Base-by-base conservation (phyloP, 768 basidiomycete species). In the Tylopilus intermedius region DNA sequence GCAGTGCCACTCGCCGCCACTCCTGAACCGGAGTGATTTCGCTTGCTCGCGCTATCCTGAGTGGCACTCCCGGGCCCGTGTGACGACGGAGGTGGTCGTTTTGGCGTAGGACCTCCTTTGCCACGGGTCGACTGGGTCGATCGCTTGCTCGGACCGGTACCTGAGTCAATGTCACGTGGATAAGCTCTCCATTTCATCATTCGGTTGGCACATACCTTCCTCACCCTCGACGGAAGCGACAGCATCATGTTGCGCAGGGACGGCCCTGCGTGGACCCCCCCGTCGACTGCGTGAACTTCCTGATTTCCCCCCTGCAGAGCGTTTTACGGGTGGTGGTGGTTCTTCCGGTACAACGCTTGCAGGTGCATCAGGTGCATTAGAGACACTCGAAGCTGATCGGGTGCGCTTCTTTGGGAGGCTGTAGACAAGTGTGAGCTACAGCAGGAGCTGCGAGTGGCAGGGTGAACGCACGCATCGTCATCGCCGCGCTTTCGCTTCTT, bases 401-500 rank as follows among this genome's bases (percentile, higher is more conserved):
- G 84, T 86, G 40, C 87, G 82, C 71, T 90, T 90, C 69, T 82
- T 82, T 49, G 79, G 69, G 38, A 61, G 66, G 51, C 80, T 84
- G 63, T 13, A 59, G 37, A 32, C 18, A 14, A 32, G 53, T 15
- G 48, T 66, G 45, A 61, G 60, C 30, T 26, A 39, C 45, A 43
- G 22, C 51, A 26, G 18, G 55, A 41, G 41, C 7, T 29, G 42
- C 5, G 26, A 43, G 24, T 18, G 42, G 42, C 9, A 24, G 7
- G 39, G 33, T 42, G 45, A 37, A 76, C 84, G 69, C 58, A 90
- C 88, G 66, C 65, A 59, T 90, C 88, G 47, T 88, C 87, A 24
- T 87, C 88, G 27, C 71, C 72, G 46, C 89, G 79, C 67, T 90
- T 91, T 65, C 90, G 79, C 70, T 90, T 91, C 61, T 83, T 82